These are phyloP conservation scores for Phaeolepiota aurea DNA, from an alignment of 768 basidiomycete genomes.

Conservation along the genomic window DNA sequence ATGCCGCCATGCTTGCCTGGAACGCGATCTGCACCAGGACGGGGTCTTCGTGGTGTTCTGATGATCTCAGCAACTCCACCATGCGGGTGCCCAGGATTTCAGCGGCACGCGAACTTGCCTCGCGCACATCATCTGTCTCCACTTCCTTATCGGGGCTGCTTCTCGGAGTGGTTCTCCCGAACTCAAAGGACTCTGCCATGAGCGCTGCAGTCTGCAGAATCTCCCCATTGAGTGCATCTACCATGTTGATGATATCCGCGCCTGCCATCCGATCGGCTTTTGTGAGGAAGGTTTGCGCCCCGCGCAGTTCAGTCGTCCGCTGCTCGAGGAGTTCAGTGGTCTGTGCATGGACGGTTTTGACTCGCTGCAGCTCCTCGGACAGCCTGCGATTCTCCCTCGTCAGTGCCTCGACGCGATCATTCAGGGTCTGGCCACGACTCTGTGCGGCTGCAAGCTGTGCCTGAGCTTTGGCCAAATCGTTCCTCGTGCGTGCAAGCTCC, in stretches of 20 bases:
- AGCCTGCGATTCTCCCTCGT: conserved; percentile 11
- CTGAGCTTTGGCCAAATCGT: conserved; percentile 10
- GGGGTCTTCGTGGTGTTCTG: conserved; percentile 31
- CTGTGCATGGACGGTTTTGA: conserved; percentile 14
- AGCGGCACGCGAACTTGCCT: conserved; percentile 18
- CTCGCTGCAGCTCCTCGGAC: conserved; percentile 10
- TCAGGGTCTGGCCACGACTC: conserved; percentile 11
- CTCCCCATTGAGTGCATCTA: conserved; percentile 40
- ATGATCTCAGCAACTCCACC: conserved; percentile 27
- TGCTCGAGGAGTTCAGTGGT: conserved; percentile 23
- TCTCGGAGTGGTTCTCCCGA: conserved; percentile 21
- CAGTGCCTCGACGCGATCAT: conserved; percentile 10
- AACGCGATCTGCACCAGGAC: conserved; percentile 35
- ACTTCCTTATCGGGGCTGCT: conserved; percentile 15
- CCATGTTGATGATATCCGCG: conserved; percentile 35
- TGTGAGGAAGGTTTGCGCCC: conserved; percentile 39
- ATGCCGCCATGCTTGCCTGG: conserved; percentile 35
- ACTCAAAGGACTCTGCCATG: conserved; percentile 35
- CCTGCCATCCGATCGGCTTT: conserved; percentile 38
- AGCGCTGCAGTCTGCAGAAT: conserved; percentile 42
- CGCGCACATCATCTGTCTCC: conserved; percentile 15
- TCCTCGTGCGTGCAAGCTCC: conserved; percentile 10
- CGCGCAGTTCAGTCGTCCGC: conserved; percentile 39
- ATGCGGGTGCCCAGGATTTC: conserved; percentile 26
- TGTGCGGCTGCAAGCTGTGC: conserved; percentile 11